A percentile compares a stretch with the other conserved stretches of the same genome.
Evolutionary conservation across 345 rosid species (phyloP).

Genomic region (Conringia planisiliqua): DNA sequence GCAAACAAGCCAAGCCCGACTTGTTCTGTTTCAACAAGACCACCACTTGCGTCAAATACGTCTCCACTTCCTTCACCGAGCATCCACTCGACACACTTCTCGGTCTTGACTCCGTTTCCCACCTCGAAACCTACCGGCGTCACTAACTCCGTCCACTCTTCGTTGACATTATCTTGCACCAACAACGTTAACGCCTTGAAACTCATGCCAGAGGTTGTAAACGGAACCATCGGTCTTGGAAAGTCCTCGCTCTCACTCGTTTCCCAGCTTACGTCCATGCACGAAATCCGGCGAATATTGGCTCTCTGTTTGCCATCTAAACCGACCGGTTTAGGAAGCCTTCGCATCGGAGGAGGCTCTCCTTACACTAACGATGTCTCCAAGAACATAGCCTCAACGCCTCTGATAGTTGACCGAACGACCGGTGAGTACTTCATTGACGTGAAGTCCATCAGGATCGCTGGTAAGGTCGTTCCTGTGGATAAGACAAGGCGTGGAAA

Average conservation of each 20-base stretch:
- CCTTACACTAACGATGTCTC: not conserved
- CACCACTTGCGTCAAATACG: not conserved
- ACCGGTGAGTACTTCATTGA: constrained; percentile 27
- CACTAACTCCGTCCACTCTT: not conserved
- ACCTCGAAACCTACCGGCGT: not conserved
- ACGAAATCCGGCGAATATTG: not conserved
- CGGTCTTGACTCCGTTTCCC: not conserved
- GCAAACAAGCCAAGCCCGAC: not conserved
- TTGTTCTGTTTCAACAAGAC: not conserved
- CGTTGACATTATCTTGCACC: not conserved
- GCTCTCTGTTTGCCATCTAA: constrained; percentile 20
- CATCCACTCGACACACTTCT: constrained; percentile 11
- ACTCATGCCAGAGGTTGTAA: not conserved
- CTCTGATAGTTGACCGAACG: not conserved
- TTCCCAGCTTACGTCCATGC: not conserved
- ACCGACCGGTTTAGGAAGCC: not conserved
- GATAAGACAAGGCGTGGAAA: constrained; percentile 9
- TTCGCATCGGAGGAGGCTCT: constrained; percentile 5
- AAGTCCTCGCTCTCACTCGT: not conserved
- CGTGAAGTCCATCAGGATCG: constrained; percentile 12
- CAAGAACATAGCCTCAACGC: not conserved
- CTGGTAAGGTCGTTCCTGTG: not conserved
- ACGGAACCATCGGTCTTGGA: constrained; percentile 18
- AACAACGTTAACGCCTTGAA: not conserved
- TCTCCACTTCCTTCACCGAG: constrained; percentile 3